These are phyloP conservation scores for Fusarium agapanthi DNA, from an alignment of 2,329 filamentous ascomycete genomes.

Conservation along the genomic window DNA sequence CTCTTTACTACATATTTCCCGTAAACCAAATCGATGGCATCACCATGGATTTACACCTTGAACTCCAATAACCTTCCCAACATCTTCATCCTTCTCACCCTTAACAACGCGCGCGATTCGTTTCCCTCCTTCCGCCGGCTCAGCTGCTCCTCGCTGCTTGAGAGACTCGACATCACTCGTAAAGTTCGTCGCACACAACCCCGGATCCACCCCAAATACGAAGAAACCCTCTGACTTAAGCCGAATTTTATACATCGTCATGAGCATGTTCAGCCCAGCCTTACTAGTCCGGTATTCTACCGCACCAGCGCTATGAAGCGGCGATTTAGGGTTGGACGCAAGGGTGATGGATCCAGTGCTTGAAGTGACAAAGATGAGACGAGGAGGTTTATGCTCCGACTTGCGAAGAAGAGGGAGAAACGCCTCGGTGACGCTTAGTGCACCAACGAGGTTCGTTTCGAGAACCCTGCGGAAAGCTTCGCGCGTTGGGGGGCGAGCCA, in stretches of 20 bases:
- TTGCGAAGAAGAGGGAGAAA: conserved; percentile 3
- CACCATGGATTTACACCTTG: conserved; percentile 1
- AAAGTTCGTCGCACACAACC: conserved; percentile 9
- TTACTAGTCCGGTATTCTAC: conserved; percentile 8
- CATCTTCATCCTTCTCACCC: not conserved
- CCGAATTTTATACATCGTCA: not conserved
- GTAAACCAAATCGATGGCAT: fast-evolving
- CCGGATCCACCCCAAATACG: not conserved
- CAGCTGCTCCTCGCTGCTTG: not conserved
- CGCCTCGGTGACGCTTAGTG: not conserved
- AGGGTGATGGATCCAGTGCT: conserved; percentile 6
- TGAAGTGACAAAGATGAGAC: conserved; percentile 10
- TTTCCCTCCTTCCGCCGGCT: not conserved
- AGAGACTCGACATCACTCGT: not conserved
- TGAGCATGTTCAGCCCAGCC: conserved; percentile 17
- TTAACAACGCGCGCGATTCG: not conserved
- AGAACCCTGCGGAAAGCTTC: not conserved
- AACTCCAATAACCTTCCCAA: not conserved
- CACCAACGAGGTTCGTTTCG: conserved; percentile 8
- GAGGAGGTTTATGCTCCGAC: not conserved
- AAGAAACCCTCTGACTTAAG: not conserved
- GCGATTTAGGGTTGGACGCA: not conserved
- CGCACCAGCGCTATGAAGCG: not conserved
- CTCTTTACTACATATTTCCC: fast-evolving
- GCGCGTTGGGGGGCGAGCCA: not conserved